Evolutionary conservation across 2,329 filamentous ascomycete species (phyloP), one percentile per base, ranked within the genome.

Genomic region (Chaetothyriales sp.): DNA sequence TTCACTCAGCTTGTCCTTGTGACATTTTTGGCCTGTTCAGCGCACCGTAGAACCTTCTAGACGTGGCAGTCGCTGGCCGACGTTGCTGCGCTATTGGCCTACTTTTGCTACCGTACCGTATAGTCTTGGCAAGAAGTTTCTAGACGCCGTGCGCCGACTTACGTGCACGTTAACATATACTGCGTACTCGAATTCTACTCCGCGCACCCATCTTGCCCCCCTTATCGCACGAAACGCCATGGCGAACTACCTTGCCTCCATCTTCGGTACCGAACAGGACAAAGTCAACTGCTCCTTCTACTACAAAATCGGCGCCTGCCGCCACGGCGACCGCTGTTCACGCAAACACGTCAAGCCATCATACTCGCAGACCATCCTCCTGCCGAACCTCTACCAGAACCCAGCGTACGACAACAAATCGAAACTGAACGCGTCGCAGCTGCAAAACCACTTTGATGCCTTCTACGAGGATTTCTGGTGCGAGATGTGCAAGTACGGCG

Each of bases 401-500:
- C 92, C 92, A 9, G 87, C 88, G 57, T 94, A 94, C 79, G 89
- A 96, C 69, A 82, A 86, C 46, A 93, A 94, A 74, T 92, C 83
- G 76, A 92, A 89, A 73, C 95, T 98, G 85, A 95, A 94, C 72
- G 74, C 88, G 5, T 83, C 80, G 61, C 92, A 98, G 75, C 83
- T 96, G 67, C 90, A 95, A 71, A 95, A 95, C 74, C 92, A 98
- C 78, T 98, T 98, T 67, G 92, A 98, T 70, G 92, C 92, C 64
- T 98, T 98, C 70, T 98, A 98, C 76, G 92, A 98, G 74, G 92
- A 98, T 68, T 88, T 98, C 60, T 98, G 92, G 90, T 96, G 90
- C 73, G 92, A 98, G 78, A 86, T 98, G 75, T 96, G 92, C 83
- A 88, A 94, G 72, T 98, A 93, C 68, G 92, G 92, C 60, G 87